Conservation (phyloP, 805 yeast genomes). For the Wickerhamomyces subpelliculosus region DNA sequence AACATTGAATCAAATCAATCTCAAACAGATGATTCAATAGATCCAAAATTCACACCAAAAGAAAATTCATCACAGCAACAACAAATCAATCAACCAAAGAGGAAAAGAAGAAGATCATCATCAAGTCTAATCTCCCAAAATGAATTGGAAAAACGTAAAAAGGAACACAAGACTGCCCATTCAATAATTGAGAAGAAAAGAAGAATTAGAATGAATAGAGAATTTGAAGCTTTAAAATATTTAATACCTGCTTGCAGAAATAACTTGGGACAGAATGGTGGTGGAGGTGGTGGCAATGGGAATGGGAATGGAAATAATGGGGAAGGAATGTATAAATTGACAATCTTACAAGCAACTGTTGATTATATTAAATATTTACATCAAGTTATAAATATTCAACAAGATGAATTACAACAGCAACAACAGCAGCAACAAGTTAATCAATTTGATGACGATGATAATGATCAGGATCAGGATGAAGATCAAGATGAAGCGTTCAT, state of each 20-base stretch:
- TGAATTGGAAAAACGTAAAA: constrained; percentile 33
- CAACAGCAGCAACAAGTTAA: too few relatives aligned
- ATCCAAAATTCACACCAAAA: constrained; percentile 1
- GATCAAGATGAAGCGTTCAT: too few relatives aligned
- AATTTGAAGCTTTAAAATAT: constrained; percentile 73
- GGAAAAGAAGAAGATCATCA: constrained; percentile 20
- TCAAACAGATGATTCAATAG: neutral
- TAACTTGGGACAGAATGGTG: constrained; percentile 10
- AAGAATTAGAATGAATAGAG: constrained; percentile 71
- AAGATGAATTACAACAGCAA: too few relatives aligned
- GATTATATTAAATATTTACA: constrained; percentile 72
- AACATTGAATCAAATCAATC: constrained; percentile 1
- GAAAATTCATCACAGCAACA: constrained; percentile 5
- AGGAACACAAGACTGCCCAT: constrained; percentile 53
- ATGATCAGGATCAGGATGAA: too few relatives aligned
- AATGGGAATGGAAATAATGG: too few relatives aligned
- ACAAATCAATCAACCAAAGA: constrained; percentile 12
- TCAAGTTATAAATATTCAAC: constrained; percentile 45
- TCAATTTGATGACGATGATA: constrained; percentile 24
- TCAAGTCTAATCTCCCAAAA: constrained; percentile 18
- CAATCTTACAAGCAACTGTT: constrained; percentile 76
- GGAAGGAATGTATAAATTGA: constrained; percentile 73
- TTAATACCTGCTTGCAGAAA: constrained; percentile 74
- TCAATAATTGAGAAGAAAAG: constrained; percentile 76
- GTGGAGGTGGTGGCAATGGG: too few relatives aligned